These are phyloP conservation scores for Ascocoryne sarcoides DNA, from an alignment of 2,329 filamentous ascomycete genomes.

Conservation along the genomic window DNA sequence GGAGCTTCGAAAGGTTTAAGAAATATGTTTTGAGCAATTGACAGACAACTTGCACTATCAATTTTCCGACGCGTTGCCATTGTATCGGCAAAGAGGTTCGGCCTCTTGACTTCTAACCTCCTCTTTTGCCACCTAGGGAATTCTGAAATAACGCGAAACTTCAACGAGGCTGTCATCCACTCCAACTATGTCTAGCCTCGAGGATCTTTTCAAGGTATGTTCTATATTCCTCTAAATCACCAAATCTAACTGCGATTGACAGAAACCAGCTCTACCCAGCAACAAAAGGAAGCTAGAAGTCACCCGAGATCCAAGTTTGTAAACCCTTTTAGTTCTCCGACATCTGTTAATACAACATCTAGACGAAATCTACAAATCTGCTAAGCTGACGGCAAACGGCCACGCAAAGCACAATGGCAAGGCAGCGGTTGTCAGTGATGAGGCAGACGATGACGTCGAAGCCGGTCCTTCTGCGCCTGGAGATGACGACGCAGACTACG, in stretches of 20 bases:
- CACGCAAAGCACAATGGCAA: constrained; percentile 30
- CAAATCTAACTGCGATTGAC: constrained; percentile 4
- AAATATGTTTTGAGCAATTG: no score
- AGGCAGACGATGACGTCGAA: constrained; percentile 35
- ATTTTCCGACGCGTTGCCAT: no score
- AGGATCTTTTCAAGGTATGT: constrained; percentile 25
- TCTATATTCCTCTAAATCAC: neutral
- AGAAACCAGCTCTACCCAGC: constrained; percentile 29
- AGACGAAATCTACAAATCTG: constrained; percentile 58
- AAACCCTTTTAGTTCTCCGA: constrained; percentile 7
- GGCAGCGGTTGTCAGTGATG: constrained; percentile 25
- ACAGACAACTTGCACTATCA: no score
- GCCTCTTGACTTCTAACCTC: no score
- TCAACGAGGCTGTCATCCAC: constrained; percentile 3
- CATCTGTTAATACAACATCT: constrained; percentile 6
- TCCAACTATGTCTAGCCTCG: constrained; percentile 22
- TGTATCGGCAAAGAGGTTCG: no score
- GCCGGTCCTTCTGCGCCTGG: constrained; percentile 45
- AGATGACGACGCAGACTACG: constrained; percentile 45
- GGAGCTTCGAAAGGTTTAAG: no score
- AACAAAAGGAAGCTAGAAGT: constrained; percentile 58
- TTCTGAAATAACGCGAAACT: constrained; percentile 5
- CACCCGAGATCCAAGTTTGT: constrained; percentile 52
- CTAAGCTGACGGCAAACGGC: constrained; percentile 40
- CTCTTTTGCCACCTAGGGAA: no score